phyloP scores from a whole-genome alignment of 495 filamentous ascomycete species.

The Aspergillus wentii region DNA sequence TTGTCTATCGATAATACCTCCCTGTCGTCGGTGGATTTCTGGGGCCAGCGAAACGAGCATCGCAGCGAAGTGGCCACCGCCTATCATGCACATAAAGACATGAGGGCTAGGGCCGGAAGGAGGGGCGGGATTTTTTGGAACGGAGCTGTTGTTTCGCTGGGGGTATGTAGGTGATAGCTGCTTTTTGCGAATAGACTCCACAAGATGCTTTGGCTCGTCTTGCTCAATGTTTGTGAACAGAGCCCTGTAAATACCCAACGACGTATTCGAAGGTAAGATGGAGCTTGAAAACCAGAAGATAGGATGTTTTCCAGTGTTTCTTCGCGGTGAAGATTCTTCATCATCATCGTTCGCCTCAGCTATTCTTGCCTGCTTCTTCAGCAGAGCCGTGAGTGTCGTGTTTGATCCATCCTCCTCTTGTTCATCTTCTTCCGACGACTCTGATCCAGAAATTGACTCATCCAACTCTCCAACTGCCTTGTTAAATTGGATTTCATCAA shows the following conservation, averaged over 20 bases:
- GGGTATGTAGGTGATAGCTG: conserved; percentile 64
- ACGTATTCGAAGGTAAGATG: conserved; percentile 67
- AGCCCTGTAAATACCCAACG: conserved; percentile 78
- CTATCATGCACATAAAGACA: conserved; percentile 96
- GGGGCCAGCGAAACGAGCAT: conserved; percentile 91
- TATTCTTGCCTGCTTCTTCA: conserved; percentile 79
- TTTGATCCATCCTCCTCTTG: conserved; percentile 49
- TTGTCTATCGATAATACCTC: conserved; percentile 70
- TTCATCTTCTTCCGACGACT: conserved; percentile 52
- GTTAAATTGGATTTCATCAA: conserved; percentile 77
- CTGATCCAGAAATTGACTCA: conserved; percentile 86
- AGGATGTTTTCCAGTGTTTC: conserved; percentile 62
- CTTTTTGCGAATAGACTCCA: conserved; percentile 64
- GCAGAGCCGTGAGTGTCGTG: conserved; percentile 61
- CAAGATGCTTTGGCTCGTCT: conserved; percentile 52
- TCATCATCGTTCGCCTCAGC: conserved; percentile 49
- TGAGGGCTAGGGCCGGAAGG: conserved; percentile 56
- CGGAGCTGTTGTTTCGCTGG: conserved; percentile 33
- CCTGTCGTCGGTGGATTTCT: conserved; percentile 62
- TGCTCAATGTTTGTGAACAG: conserved; percentile 73
- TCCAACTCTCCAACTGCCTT: conserved; percentile 76
- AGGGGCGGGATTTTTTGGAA: conserved; percentile 46
- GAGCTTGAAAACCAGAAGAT: conserved; percentile 82
- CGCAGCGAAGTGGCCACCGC: conserved; percentile 93
- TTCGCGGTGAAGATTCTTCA: conserved; percentile 43